Percentiles rank a stretch among this genome's conserved stretches.
Conservation (phyloP, 176 grass and related monocot genomes). For the barley (Hordeum vulgare) region DNA sequence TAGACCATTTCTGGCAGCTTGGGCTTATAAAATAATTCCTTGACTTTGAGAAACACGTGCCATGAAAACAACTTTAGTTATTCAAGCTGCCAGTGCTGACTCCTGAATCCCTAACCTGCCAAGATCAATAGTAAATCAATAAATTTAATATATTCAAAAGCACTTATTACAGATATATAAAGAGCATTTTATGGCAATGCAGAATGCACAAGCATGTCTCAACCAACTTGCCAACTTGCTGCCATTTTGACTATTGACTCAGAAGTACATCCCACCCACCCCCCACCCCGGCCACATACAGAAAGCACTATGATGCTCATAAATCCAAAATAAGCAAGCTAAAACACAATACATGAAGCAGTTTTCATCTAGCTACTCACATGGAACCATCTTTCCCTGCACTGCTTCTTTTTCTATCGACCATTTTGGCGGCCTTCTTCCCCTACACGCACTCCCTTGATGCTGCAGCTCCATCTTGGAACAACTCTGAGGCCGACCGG, state of each 20-base stretch:
- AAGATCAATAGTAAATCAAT: neutral
- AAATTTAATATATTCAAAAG: neutral
- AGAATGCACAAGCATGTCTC: too few species aligned
- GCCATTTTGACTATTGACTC: neutral
- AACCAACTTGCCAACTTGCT: neutral
- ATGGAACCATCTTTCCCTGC: neutral
- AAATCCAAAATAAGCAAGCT: neutral
- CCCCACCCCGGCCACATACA: neutral
- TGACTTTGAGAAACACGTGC: neutral
- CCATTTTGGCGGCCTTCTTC: neutral
- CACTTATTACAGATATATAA: neutral
- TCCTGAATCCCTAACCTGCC: neutral
- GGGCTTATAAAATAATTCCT: neutral
- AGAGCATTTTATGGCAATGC: neutral
- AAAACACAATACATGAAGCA: neutral
- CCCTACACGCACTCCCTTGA: neutral
- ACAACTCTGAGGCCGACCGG: neutral
- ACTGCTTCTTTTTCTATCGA: neutral
- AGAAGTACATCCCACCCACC: neutral
- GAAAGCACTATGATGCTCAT: neutral
- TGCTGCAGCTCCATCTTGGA: neutral
- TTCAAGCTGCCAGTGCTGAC: neutral
- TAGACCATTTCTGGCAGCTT: neutral
- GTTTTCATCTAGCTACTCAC: neutral
- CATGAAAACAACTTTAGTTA: neutral